A percentile compares a stretch with the other conserved stretches of the same genome.
Conservation (phyloP, 345 rosid species). For the Bretschneidera sinensis region DNA sequence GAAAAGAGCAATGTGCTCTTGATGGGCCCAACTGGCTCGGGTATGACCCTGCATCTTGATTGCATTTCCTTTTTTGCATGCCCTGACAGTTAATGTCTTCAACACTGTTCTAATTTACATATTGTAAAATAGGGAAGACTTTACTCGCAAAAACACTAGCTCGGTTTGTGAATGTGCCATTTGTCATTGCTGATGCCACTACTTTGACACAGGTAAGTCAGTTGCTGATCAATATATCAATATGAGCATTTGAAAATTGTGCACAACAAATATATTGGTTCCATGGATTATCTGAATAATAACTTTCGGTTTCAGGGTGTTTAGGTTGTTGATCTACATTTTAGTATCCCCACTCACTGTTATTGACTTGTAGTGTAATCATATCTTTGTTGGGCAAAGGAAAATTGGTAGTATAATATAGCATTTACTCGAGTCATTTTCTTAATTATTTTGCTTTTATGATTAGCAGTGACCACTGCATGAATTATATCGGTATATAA, state of each 20-base stretch:
- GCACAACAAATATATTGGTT: neutral
- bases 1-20: constrained; percentile 95
- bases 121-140: constrained; percentile 60
- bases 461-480: neutral
- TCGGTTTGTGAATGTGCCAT: constrained; percentile 78
- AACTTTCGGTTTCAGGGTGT: neutral
- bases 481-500: neutral
- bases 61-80: constrained; percentile 5
- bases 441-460: constrained; percentile 1
- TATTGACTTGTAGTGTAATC: too few species aligned
- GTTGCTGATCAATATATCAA: neutral
- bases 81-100: neutral
- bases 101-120: constrained; percentile 22
- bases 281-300: neutral
- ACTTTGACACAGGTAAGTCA: constrained; percentile 72
- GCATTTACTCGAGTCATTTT: constrained; percentile 2
- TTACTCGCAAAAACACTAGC: constrained; percentile 82
- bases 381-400: neutral
- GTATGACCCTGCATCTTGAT: constrained; percentile 30
- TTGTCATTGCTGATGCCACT: constrained; percentile 85
- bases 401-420: constrained; percentile 2
- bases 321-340: neutral
- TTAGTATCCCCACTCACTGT: too few species aligned
- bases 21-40: constrained; percentile 98
- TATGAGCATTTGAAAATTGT: neutral